phyloP scores from a whole-genome alignment of 257 asterid species.

The Solanum rostratum region DNA sequence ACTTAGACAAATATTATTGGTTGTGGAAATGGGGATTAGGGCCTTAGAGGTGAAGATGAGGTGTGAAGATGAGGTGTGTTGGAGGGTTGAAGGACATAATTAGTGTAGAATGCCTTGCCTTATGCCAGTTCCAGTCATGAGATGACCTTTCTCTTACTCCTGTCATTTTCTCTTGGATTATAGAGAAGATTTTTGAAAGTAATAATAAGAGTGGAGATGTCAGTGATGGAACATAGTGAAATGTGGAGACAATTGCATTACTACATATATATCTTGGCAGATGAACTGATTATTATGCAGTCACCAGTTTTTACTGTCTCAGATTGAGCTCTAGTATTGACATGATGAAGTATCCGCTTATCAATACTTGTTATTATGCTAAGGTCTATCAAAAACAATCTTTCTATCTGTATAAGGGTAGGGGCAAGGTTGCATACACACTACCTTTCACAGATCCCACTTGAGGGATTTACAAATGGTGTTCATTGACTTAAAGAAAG shows the following conservation, averaged over 20 bases:
- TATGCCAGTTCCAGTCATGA: no score
- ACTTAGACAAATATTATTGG: background rate
- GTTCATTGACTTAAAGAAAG: no score
- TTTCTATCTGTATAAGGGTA: no score
- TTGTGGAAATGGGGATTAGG: background rate
- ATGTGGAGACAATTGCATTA: background rate
- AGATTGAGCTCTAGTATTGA: background rate
- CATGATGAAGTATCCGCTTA: background rate
- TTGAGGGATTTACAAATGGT: no score
- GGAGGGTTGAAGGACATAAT: background rate
- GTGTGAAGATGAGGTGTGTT: background rate
- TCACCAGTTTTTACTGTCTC: background rate
- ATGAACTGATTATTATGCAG: background rate
- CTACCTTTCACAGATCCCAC: no score
- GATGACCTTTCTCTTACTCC: background rate
- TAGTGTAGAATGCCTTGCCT: background rate
- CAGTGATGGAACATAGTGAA: background rate
- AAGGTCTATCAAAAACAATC: no score
- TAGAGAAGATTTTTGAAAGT: background rate
- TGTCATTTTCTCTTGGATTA: background rate
- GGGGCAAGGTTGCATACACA: no score
- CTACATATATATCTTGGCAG: background rate
- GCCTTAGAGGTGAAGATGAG: background rate
- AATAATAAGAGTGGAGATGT: background rate
- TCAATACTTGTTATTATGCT: background rate